phyloP scores from a whole-genome alignment of 2,329 filamentous ascomycete species.

The Pseudopithomyces chartarum region DNA sequence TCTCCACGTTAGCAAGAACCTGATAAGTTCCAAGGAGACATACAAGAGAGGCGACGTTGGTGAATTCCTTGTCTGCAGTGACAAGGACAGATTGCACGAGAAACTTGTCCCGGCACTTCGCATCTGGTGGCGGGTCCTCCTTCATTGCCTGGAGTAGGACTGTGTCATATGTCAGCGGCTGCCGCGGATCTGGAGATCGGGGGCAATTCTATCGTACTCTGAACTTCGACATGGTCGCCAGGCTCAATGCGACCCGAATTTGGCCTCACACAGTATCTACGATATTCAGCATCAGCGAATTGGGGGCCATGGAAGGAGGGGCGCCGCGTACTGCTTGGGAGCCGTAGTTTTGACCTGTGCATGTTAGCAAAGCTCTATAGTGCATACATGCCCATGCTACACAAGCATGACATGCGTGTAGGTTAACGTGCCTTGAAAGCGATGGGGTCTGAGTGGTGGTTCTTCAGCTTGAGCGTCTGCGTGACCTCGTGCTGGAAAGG shows the following conservation, averaged over 20 bases:
- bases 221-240: slow-evolving; percentile 86
- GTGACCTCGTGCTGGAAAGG: slow-evolving; percentile 69
- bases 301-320: slow-evolving; percentile 21
- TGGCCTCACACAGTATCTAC: slow-evolving; percentile 93
- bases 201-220: slow-evolving; percentile 64
- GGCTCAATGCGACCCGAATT: slow-evolving; percentile 96
- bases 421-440: slow-evolving; percentile 66
- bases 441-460: slow-evolving; percentile 62
- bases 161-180: slow-evolving; percentile 48
- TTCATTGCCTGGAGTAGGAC: slow-evolving; percentile 98
- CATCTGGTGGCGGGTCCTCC: slow-evolving; percentile 82
- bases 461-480: slow-evolving; percentile 64
- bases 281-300: slow-evolving; percentile 25
- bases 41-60: slow-evolving; percentile 81
- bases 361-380: slow-evolving; percentile 17
- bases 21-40: slow-evolving; percentile 2
- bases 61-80: slow-evolving; percentile 80
- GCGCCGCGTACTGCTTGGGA: slow-evolving; percentile 84
- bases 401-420: neutral
- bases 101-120: slow-evolving; percentile 96
- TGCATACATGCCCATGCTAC: neutral
- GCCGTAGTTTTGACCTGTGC: slow-evolving; percentile 95
- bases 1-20: slow-evolving; percentile 16
- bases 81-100: slow-evolving; percentile 91
- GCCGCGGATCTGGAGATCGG: slow-evolving; percentile 14